These are phyloP conservation scores for Aspergillus costaricaensis DNA, from an alignment of 2,329 filamentous ascomycete species.

Conservation along the genomic window DNA sequence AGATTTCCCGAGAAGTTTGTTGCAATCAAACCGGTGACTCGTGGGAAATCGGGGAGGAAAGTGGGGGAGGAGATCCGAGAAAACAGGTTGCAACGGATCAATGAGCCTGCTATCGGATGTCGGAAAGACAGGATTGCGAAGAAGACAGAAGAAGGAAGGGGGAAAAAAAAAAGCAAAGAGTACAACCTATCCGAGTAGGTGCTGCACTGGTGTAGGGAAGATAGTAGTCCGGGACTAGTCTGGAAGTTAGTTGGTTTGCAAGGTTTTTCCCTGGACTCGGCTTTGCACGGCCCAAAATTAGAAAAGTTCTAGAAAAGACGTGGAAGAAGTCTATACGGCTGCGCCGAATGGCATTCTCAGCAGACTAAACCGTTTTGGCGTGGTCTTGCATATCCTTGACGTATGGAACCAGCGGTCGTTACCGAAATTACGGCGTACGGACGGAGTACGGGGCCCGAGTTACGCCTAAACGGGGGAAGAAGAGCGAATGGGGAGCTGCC, in stretches of 20 bases:
- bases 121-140: not conserved
- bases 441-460: not conserved
- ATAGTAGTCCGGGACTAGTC: not conserved
- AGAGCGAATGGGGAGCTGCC: not conserved
- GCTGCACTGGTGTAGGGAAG: not conserved
- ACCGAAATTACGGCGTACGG: not conserved
- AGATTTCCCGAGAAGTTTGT: not conserved
- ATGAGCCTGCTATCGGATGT: not conserved
- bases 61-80: not conserved
- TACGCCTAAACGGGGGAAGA: not conserved
- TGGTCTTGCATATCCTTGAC: not conserved
- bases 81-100: not conserved
- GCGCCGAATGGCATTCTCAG: conserved; percentile 3
- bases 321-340: conserved; percentile 18
- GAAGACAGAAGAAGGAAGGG: not conserved
- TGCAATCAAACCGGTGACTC: not conserved
- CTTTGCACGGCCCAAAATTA: conserved; percentile 19
- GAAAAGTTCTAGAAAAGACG: conserved; percentile 24
- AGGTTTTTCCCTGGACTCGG: not conserved
- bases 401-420: not conserved
- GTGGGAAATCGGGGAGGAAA: not conserved
- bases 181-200: not conserved
- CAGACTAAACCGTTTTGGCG: not conserved
- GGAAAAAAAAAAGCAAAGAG: not conserved
- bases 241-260: not conserved